Conservation (phyloP, 2,329 filamentous ascomycete species). For the Alternaria tenuissima region DNA sequence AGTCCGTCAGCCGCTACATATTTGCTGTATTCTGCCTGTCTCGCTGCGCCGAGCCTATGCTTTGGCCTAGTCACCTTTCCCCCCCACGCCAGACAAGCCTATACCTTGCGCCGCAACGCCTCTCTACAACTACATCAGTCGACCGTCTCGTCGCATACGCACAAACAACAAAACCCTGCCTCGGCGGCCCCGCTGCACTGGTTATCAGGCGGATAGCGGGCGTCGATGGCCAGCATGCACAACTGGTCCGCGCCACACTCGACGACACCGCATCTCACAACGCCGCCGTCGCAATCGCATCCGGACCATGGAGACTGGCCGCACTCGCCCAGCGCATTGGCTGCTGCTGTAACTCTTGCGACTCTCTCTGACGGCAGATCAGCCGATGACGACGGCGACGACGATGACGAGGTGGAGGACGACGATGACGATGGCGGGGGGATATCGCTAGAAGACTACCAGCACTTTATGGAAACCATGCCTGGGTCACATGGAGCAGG, state of each 20-base stretch:
- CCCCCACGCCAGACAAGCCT: conserved; percentile 16
- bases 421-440: conserved; percentile 35
- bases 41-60: conserved; percentile 22
- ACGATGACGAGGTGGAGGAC: conserved; percentile 13
- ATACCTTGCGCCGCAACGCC: conserved; percentile 26
- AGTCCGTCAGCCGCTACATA: conserved; percentile 14
- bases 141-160: conserved; percentile 10
- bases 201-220: conserved; percentile 23
- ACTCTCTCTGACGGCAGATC: conserved; percentile 42
- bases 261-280: conserved; percentile 22
- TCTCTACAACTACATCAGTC: conserved; percentile 10
- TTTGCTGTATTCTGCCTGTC: conserved; percentile 18
- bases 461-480: conserved; percentile 19
- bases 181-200: conserved; percentile 21
- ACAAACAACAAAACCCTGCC: conserved; percentile 4
- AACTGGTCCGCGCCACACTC: conserved; percentile 19
- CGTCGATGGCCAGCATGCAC: conserved; percentile 41
- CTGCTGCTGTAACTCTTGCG: conserved; percentile 39
- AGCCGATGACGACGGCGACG: conserved; percentile 16
- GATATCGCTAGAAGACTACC: conserved; percentile 35
- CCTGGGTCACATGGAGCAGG: conserved; percentile 10
- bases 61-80: conserved; percentile 14
- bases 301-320: conserved; percentile 15
- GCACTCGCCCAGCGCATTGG: conserved; percentile 32
- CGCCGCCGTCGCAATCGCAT: conserved; percentile 15